Percentiles rank a stretch among this genome's conserved stretches.
phyloP scores from a whole-genome alignment of 768 basidiomycete genomes.

The Chalciporus chontae region DNA sequence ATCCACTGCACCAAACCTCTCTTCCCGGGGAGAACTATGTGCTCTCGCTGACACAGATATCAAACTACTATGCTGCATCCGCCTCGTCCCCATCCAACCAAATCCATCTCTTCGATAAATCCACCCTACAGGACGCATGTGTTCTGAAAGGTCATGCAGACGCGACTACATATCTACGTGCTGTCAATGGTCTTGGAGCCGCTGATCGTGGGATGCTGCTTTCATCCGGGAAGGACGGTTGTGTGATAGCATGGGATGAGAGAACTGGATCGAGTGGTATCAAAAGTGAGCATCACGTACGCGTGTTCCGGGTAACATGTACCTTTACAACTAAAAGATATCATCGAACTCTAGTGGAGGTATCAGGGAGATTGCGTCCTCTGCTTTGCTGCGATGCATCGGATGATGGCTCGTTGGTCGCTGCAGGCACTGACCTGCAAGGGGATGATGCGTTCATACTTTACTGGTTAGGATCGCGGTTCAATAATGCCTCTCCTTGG shows the following conservation, averaged over 20 bases:
- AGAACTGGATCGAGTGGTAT: constrained; percentile 49
- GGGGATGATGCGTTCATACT: constrained; percentile 79
- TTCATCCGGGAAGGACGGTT: constrained; percentile 69
- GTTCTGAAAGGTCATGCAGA: constrained; percentile 55
- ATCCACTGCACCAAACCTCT: constrained; percentile 29
- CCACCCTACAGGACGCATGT: constrained; percentile 42
- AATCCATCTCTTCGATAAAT: constrained; percentile 66
- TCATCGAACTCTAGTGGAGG: constrained; percentile 41
- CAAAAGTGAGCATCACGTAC: constrained; percentile 48
- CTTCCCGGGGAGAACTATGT: constrained; percentile 53
- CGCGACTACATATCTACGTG: constrained; percentile 54
- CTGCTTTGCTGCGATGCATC: constrained; percentile 72
- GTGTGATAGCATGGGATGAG: constrained; percentile 73
- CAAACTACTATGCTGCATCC: constrained; percentile 54
- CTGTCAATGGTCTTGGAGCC: constrained; percentile 41
- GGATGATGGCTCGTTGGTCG: constrained; percentile 65
- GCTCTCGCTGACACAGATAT: constrained; percentile 49
- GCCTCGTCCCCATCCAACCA: constrained; percentile 60
- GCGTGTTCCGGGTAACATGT: background rate
- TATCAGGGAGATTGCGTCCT: constrained; percentile 38
- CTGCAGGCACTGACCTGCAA: constrained; percentile 78
- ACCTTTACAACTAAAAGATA: constrained; percentile 39
- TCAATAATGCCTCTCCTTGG: background rate
- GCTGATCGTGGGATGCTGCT: constrained; percentile 45
- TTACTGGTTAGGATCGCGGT: constrained; percentile 60